A percentile compares a stretch with the other conserved stretches of the same genome.
These are phyloP conservation scores for Ustilago shanxiensis DNA, from an alignment of 1,284 basidiomycete species.

Conservation along the genomic window DNA sequence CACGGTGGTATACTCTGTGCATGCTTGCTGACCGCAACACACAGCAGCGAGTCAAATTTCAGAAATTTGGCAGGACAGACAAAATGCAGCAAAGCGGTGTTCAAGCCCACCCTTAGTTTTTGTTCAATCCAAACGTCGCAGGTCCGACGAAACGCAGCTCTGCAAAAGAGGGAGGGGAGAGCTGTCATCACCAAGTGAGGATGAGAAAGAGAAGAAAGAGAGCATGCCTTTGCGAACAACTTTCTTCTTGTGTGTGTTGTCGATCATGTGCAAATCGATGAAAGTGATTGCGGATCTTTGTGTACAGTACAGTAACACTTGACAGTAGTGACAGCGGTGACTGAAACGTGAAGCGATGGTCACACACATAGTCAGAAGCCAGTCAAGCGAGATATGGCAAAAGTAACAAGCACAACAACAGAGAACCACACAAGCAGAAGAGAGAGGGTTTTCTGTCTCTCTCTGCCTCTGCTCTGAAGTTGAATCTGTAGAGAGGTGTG, in stretches of 20 bases:
- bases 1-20: not conserved
- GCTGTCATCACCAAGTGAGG: too few relatives aligned
- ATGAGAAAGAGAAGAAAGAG: not conserved
- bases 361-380: not conserved
- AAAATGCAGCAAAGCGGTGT: not conserved
- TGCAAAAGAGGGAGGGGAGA: too few relatives aligned
- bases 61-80: too few relatives aligned
- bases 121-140: not conserved
- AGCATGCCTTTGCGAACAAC: too few relatives aligned
- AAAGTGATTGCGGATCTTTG: slow-evolving; percentile 9
- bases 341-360: not conserved
- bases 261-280: slow-evolving; percentile 6
- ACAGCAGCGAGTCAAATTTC: slow-evolving; percentile 13
- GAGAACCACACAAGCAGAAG: too few relatives aligned
- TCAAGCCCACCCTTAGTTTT: not conserved
- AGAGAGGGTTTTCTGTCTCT: too few relatives aligned
- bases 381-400: not conserved
- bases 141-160: not conserved
- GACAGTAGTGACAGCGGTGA: slow-evolving; percentile 1
- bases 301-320: too few relatives aligned
- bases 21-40: slow-evolving; percentile 32
- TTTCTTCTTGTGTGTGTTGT: too few relatives aligned
- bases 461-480: too few relatives aligned
- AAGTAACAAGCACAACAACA: not conserved
- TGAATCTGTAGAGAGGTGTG: too few relatives aligned